Evolutionary conservation across 1,284 basidiomycete genomes (phyloP).

Genomic region (Vanrija humicola): DNA sequence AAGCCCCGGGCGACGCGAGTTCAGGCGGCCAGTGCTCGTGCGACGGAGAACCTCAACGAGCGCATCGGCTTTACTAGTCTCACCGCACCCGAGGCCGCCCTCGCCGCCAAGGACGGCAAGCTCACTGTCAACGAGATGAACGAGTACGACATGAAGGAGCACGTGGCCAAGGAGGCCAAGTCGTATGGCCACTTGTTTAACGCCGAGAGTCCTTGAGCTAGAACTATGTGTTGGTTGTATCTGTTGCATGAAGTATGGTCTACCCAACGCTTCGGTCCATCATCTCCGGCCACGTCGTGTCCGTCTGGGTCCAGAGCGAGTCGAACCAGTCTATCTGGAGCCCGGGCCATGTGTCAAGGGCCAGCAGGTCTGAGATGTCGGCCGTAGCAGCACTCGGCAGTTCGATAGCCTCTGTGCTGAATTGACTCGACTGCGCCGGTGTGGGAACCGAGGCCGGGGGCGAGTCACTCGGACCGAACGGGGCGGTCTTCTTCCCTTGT

Average conservation of each 20-base stretch:
- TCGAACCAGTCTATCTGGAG: constrained; percentile 9
- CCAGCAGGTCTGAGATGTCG: not conserved
- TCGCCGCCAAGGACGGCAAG: constrained; percentile 43
- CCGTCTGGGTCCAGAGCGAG: constrained; percentile 10
- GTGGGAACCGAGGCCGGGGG: not conserved
- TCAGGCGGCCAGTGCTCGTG: constrained; percentile 38
- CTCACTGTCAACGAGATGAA: constrained; percentile 41
- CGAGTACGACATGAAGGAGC: constrained; percentile 34
- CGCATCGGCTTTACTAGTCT: constrained; percentile 48
- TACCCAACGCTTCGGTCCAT: not conserved
- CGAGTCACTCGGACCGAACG: not conserved
- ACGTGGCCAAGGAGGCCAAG: constrained; percentile 20
- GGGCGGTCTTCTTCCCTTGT: not conserved
- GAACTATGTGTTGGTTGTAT: no score
- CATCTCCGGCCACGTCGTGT: not conserved
- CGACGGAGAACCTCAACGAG: constrained; percentile 49
- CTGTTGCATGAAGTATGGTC: no score
- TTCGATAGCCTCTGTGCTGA: not conserved
- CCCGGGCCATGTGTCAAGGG: not conserved
- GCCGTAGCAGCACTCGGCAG: not conserved
- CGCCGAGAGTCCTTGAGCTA: not conserved
- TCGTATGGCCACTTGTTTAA: constrained; percentile 9
- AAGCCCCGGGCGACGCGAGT: constrained; percentile 48
- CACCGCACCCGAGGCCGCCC: constrained; percentile 24
- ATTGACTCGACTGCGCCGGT: no score